Evolutionary conservation across 2,329 filamentous ascomycete genomes (phyloP), one percentile per base, ranked within the genome.

Genomic region (Piedraia hortae): DNA sequence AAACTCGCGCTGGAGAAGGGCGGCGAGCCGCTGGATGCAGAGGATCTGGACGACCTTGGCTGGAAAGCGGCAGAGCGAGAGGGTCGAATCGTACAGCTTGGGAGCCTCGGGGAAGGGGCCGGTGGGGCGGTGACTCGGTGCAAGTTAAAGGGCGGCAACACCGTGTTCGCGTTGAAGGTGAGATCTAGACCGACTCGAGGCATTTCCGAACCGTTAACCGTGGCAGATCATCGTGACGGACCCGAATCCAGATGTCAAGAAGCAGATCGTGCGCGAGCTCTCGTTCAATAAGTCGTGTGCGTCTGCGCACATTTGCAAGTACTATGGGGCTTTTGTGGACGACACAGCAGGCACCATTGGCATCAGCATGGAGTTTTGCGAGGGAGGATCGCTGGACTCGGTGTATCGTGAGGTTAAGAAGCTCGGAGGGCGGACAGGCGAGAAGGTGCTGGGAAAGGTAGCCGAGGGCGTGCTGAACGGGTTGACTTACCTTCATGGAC

Each of bases 351-450:
- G 80, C 22, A 93, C 82, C 21, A 93, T 97, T 34, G 90, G 77
- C 21, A 97, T 97, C 40, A 80, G 78, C 26, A 97, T 97, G 85
- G 85, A 97, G 44, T 93, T 89, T 38, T 97, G 85, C 43, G 85
- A 93, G 47, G 85, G 85, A 26, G 85, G 85, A 23, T 90, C 77
- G 20, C 59, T 97, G 10, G 80, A 97, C 50, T 85, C 75, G 42
- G 85, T 97, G 32, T 97, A 97, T 53, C 75, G 75, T 33, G 85
- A 97, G 48, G 80, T 97, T 16, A 90, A 90, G 53, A 77, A 85
- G 35, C 62, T 93, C 2, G 82, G 82, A 18, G 85, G 85, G 6
- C 65, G 85, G 21, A 93, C 82, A 0, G 85, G 85, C 33, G 85
- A 97, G 44, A 97, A 93, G 43, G 85, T 97, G 2, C 56, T 97